Base-by-base conservation (phyloP, 1,139 yeast species). In the Candida labiduridarum region DNA sequence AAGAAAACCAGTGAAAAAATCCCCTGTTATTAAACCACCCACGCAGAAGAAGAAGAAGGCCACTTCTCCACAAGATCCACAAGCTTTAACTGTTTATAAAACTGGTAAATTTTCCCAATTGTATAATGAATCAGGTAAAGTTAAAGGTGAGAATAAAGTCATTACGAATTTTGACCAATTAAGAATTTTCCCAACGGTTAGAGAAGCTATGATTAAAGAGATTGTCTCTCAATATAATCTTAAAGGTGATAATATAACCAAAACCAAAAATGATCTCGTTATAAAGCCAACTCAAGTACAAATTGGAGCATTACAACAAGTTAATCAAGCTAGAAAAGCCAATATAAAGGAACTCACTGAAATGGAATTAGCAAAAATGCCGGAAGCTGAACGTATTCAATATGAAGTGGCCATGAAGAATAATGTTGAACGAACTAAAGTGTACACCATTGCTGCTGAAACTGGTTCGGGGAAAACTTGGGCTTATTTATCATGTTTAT, bases 391-490 rank as follows among this genome's bases (percentile, higher is more conserved):
- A 35, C 61, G 62, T 10, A 67, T 72, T 19, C 57, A 62, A 30
- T 59, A 62, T 12, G 74, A 69, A 34, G 60, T 72, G 52, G 63
- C 65, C 48, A 55, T 59, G 38, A 60, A 59, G 11, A 74, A 75
- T 50, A 74, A 72, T 53, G 51, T 52, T 29, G 67, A 65, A 15
- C 74, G 78, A 52, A 67, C 84, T 41, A 84, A 84, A 57, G 79
- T 87, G 0, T 90, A 84, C 69, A 83, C 96, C 2, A 67, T 94
- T 51, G 97, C 97, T 1, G 97, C 97, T 2, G 98, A 94, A 64
- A 94, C 99, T 0, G 99, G 98, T 0, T 87, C 96, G 0, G 98
- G 99, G 8, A 94, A 94, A 65, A 94, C 99, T 0, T 83, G 96
- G 84, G 91, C 97, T 0, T 94, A 92, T 63, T 66, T 92, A 53